These are phyloP conservation scores for Mrakia hoshinonis DNA, from an alignment of 768 basidiomycete genomes.

Conservation along the genomic window DNA sequence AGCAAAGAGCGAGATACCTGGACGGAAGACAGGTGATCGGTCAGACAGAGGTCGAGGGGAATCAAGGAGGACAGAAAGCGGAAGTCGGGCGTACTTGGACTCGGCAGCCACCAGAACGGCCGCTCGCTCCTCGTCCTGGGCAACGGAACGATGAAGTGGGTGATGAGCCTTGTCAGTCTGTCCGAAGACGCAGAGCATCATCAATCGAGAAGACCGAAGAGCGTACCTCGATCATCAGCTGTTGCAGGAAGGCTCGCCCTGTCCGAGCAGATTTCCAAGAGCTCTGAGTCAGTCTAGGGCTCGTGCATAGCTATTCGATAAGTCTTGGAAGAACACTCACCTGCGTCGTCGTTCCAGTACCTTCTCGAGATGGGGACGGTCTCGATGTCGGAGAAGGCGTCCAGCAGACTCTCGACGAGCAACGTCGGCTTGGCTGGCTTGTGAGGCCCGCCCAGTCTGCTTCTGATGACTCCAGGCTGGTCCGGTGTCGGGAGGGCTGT, in stretches of 20 bases:
- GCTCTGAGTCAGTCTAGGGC: not conserved
- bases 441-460: constrained; percentile 37
- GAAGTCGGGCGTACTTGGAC: constrained; percentile 61
- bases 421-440: constrained; percentile 44
- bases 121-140: constrained; percentile 72
- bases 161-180: constrained; percentile 54
- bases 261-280: not conserved
- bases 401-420: constrained; percentile 61
- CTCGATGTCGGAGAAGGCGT: constrained; percentile 61
- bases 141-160: constrained; percentile 61
- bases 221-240: constrained; percentile 18
- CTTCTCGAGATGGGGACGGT: constrained; percentile 64
- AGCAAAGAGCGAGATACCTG: constrained; percentile 83
- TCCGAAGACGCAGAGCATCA: constrained; percentile 19
- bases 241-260: constrained; percentile 11
- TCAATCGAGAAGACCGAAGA: not conserved
- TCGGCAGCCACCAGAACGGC: constrained; percentile 68
- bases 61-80: not conserved
- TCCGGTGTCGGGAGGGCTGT: constrained; percentile 45
- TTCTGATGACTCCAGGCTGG: constrained; percentile 42
- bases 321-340: constrained; percentile 41
- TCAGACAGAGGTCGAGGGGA: not conserved
- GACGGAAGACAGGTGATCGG: not conserved
- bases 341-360: constrained; percentile 77
- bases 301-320: too few relatives aligned